Conservation (phyloP, 2,329 filamentous ascomycete species). For the Malbranchea cinnamomea region DNA sequence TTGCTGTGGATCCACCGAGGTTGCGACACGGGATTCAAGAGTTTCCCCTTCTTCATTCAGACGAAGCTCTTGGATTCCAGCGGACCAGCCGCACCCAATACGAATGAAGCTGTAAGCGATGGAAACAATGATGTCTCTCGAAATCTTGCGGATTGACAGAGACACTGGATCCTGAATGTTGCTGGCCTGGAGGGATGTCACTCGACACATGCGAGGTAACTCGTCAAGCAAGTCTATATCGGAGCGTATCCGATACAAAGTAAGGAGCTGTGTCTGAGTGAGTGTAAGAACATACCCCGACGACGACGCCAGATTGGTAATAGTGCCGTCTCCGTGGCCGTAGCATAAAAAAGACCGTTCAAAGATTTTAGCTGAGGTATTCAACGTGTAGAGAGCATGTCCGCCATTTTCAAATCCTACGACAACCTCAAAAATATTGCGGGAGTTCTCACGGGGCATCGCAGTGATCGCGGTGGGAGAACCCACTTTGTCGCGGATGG, state of each 20-base stretch:
- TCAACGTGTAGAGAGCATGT: constrained; percentile 54
- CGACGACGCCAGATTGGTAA: constrained; percentile 56
- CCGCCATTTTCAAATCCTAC: constrained; percentile 59
- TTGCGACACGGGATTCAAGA: constrained; percentile 24
- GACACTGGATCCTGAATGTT: constrained; percentile 65
- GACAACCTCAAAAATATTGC: constrained; percentile 41
- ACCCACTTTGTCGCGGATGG: constrained; percentile 43
- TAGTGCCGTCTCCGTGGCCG: constrained; percentile 46
- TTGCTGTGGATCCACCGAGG: constrained; percentile 23
- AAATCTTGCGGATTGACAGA: constrained; percentile 59
- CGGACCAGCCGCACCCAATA: constrained; percentile 64
- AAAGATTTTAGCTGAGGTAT: constrained; percentile 32
- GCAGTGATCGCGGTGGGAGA: constrained; percentile 40
- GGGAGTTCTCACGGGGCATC: constrained; percentile 31
- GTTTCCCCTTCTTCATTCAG: constrained; percentile 38
- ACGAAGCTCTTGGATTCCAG: constrained; percentile 81
- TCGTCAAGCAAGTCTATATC: background rate
- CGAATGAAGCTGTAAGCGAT: constrained; percentile 76
- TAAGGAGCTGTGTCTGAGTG: constrained; percentile 57
- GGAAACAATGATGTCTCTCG: constrained; percentile 55
- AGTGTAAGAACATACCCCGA: constrained; percentile 68
- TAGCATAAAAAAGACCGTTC: constrained; percentile 42
- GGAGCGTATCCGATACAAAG: constrained; percentile 51
- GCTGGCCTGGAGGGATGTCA: constrained; percentile 68
- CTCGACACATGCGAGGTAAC: constrained; percentile 22